phyloP scores from a whole-genome alignment of 495 filamentous ascomycete species.

The Trichoderma asperelloides region DNA sequence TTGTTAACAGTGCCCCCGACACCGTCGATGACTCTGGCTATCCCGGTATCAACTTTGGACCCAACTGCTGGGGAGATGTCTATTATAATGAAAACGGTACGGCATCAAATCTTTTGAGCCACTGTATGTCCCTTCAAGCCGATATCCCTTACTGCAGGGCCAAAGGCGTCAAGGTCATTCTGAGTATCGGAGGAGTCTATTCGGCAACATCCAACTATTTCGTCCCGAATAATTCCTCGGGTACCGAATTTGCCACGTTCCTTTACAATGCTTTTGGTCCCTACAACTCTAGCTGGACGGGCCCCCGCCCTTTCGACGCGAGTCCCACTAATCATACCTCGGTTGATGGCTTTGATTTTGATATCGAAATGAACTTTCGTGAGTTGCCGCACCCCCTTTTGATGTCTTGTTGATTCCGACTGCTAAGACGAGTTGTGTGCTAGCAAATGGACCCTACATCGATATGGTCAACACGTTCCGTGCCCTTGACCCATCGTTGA shows the following conservation, averaged over 20 bases:
- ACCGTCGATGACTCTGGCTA: slow-evolving; percentile 31
- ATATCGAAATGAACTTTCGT: slow-evolving; percentile 43
- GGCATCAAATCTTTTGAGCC: slow-evolving; percentile 28
- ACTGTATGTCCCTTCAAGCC: slow-evolving; percentile 31
- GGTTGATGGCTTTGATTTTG: slow-evolving; percentile 64
- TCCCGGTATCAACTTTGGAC: slow-evolving; percentile 33
- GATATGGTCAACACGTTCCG: slow-evolving; percentile 47
- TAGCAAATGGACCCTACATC: slow-evolving; percentile 23
- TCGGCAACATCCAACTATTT: slow-evolving; percentile 27
- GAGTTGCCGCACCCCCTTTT: slow-evolving; percentile 22
- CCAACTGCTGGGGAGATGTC: slow-evolving; percentile 25
- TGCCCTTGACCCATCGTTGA: slow-evolving; percentile 28
- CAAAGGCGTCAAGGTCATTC: slow-evolving; percentile 54
- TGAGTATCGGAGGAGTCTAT: slow-evolving; percentile 50
- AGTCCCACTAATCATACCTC: slow-evolving; percentile 28
- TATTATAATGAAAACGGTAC: slow-evolving; percentile 21
- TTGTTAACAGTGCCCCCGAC: slow-evolving; percentile 34
- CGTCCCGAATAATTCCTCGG: slow-evolving; percentile 39
- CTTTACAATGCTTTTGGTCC: slow-evolving; percentile 61
- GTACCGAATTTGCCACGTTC: slow-evolving; percentile 49
- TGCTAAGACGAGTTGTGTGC: neutral
- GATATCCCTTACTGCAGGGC: slow-evolving; percentile 57
- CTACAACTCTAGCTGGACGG: slow-evolving; percentile 24
- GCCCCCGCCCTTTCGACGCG: slow-evolving; percentile 52
- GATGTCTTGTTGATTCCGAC: slow-evolving; percentile 15